Conservation (phyloP, 305 asterid species). For the Fraxinus sp. region DNA sequence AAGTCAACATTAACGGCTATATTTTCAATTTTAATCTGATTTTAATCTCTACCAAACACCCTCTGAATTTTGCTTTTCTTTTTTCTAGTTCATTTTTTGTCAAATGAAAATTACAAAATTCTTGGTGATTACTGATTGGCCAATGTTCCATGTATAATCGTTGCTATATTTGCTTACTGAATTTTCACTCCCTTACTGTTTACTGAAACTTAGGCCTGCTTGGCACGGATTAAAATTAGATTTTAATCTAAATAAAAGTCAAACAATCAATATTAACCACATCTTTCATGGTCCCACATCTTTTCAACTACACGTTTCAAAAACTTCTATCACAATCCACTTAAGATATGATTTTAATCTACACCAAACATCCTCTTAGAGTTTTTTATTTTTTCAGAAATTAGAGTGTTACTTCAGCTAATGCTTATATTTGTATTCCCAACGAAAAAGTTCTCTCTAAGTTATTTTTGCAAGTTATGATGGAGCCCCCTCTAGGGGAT, state of each 20-base stretch:
- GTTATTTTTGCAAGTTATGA: not conserved
- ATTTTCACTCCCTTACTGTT: not conserved
- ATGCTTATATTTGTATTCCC: not conserved
- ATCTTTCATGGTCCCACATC: too few species aligned
- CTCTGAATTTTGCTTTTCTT: not conserved
- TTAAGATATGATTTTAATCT: too few species aligned
- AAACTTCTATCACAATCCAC: too few species aligned
- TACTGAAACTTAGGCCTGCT: not conserved
- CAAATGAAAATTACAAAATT: not conserved
- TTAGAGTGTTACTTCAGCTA: not conserved
- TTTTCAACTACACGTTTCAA: too few species aligned
- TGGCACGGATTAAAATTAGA: too few species aligned
- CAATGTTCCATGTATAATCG: not conserved
- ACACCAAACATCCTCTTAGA: too few species aligned
- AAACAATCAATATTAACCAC: too few species aligned
- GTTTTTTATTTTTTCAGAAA: too few species aligned
- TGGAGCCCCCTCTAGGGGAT: not conserved
- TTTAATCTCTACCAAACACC: too few species aligned
- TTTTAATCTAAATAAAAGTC: too few species aligned
- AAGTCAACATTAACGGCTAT: too few species aligned
- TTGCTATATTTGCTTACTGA: not conserved
- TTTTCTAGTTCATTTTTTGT: not conserved
- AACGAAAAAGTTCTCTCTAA: not conserved
- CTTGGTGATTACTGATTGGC: not conserved
- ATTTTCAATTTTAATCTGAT: too few species aligned